Evolutionary conservation across 1,139 yeast species (phyloP), one percentile per base, ranked within the genome.

Genomic region (Geotrichum candidum): DNA sequence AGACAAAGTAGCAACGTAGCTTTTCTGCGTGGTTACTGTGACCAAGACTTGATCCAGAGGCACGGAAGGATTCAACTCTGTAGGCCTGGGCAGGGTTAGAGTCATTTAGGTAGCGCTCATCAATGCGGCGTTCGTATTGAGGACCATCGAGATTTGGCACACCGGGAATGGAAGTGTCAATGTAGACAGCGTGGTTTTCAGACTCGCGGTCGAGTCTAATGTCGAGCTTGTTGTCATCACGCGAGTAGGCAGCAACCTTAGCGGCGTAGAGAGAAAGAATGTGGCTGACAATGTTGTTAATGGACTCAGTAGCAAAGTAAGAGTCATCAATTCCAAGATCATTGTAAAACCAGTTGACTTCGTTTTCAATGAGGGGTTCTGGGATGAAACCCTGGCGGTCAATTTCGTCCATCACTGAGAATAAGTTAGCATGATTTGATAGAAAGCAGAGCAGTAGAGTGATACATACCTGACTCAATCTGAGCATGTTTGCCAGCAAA

Each of bases 351-450:
- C 97, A 92, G 70, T 81, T 83, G 10, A 95, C 86, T 76, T 92
- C 98, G 62, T 83, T 80, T 76, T 91, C 97, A 69, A 94, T 88
- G 69, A 90, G 79, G 60, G 84, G 77, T 70, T 90, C 96, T 13
- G 98, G 99, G 64, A 94, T 88, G 71, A 92, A 89, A 0, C 97
- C 97, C 57, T 87, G 85, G 64, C 83, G 80, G 73, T 90, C 97
- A 65, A 94, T 79, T 58, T 85, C 81, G 72, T 90, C 96, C 76
- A 90, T 83, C 53, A 94, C 97, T 67, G 54, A n/a, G 50, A 38
- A n/a, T 18, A 15, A n/a, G 22, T 41, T 41, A 41, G 48, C 5
- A 41, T n/a, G 6, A n/a, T n/a, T n/a, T 4, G 4, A 13, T n/a
- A 41, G n/a, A 41, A 9, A 41, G n/a, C 1, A 38, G 15, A 41